phyloP scores from a whole-genome alignment of 75 land plant genomes.

The Larix kaempferi region DNA sequence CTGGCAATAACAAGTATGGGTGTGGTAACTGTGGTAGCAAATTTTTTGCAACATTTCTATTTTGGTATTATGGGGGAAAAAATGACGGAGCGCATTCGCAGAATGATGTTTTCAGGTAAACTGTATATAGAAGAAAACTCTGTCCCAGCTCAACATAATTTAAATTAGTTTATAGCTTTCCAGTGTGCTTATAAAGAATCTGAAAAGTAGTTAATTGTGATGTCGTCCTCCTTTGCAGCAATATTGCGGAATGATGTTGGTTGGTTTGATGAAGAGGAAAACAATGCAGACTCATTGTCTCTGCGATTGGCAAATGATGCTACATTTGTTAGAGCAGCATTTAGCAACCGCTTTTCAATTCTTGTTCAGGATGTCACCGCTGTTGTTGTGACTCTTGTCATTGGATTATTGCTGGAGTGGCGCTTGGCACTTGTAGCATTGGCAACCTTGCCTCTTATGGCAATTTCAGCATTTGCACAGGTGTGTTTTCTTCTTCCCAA shows the following conservation, averaged over 20 bases:
- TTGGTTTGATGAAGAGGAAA: conserved; percentile 91
- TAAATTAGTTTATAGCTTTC: not conserved
- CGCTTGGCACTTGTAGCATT: conserved; percentile 63
- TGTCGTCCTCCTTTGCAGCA: conserved; percentile 38
- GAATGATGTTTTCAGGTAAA: conserved; percentile 60
- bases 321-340: conserved; percentile 69
- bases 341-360: conserved; percentile 69
- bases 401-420: conserved; percentile 65
- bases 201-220: not conserved
- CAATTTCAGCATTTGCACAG: conserved; percentile 51
- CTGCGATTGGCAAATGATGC: conserved; percentile 72
- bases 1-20: conserved; percentile 39
- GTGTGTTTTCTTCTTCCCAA: conserved; percentile 13
- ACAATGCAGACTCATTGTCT: conserved; percentile 54
- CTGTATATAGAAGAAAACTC: not conserved
- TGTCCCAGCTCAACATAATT: not conserved
- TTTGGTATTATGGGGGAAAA: conserved; percentile 61
- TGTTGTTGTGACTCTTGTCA: conserved; percentile 46
- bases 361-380: conserved; percentile 70
- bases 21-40: conserved; percentile 33
- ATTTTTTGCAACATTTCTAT: conserved; percentile 52
- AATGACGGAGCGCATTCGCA: conserved; percentile 56
- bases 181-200: not conserved
- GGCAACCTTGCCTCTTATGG: conserved; percentile 68
- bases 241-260: conserved; percentile 81